Base-by-base conservation (phyloP, 2,329 filamentous ascomycete species). In the Dactylellina drechsleri region DNA sequence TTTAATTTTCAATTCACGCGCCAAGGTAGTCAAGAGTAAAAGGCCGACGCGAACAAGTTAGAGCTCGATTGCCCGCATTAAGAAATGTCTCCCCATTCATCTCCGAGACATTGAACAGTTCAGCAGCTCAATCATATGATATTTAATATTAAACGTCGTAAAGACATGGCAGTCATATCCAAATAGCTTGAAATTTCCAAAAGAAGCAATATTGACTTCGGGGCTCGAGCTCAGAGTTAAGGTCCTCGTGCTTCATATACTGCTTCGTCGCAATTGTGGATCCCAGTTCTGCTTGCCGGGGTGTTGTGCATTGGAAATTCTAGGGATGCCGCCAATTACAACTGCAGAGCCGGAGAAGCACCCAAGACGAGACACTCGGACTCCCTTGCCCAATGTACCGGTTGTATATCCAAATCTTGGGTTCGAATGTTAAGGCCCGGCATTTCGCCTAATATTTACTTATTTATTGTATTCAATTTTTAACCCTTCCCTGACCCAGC, bases 51-150 rank as follows among this genome's bases (percentile, higher is more conserved):
- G 31, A 36, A 36, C 31, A 36, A 10, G 31, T 3, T 36, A 36
- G 31, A 36, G 31, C 31, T 36, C 31, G 31, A 36, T 36, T 36
- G 31, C 41, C 66, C 66, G 58, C 52, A 56, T 71, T 31, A 28
- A 58, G 66, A 50, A 56, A 62, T 62, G 59, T 64, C 57, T 70
- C 47, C 66, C 31, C 31, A 52, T 65, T 65, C 66, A 71, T 71
- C 66, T 71, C 58, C 64, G 54, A 75, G 71, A 60, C 64, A 66
- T 65, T 66, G 62, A 68, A 57, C 64, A 52, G 58, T 75, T 64
- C 62, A 50, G 70, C 67, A 75, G 45, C 64, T 53, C 64, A 64
- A 75, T 73, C 68, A 62, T 66, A 66, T 49, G 57, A 23, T 23
- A 23, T 49, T 66, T 73, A 73, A 50, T 18, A 66, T 66, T 57